A percentile compares a stretch with the other conserved stretches of the same genome.
phyloP scores from a whole-genome alignment of 169 alveolate species.

The Babesia ovis region DNA sequence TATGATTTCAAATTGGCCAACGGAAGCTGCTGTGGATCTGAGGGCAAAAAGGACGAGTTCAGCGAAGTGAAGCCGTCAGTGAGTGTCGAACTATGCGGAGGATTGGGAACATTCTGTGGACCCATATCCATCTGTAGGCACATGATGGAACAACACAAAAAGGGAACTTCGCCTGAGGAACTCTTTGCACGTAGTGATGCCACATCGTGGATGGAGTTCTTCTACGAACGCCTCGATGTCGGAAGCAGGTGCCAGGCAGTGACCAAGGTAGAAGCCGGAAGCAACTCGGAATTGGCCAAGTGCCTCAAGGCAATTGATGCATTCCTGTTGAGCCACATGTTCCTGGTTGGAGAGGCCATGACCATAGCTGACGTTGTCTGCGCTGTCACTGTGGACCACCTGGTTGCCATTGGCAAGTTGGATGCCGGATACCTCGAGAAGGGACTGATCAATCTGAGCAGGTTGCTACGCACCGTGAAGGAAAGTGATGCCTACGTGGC shows the following conservation, averaged over 20 bases:
- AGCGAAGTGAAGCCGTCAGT: conserved; percentile 60
- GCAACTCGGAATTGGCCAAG: conserved; percentile 69
- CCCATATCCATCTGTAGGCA: conserved; percentile 45
- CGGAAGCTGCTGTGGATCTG: conserved; percentile 52
- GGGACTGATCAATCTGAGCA: conserved; percentile 34
- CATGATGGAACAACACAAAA: conserved; percentile 40
- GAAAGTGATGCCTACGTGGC: conserved; percentile 41
- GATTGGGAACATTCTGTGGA: conserved; percentile 56
- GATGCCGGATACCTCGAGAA: conserved; percentile 48
- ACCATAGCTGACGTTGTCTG: conserved; percentile 89
- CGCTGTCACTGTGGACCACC: conserved; percentile 76
- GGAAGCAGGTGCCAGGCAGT: conserved; percentile 64
- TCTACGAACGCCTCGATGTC: conserved; percentile 66
- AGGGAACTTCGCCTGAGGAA: conserved; percentile 42
- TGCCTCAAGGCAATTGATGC: conserved; percentile 65
- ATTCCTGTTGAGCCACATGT: conserved; percentile 71
- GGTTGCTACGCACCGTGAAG: conserved; percentile 63
- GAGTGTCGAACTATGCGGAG: conserved; percentile 23
- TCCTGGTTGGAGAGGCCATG: conserved; percentile 86
- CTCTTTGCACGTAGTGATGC: conserved; percentile 54
- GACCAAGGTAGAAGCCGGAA: conserved; percentile 51
- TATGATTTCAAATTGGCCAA: conserved; percentile 48
- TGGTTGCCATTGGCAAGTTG: conserved; percentile 68
- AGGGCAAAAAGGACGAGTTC: conserved; percentile 55
- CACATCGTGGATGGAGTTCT: conserved; percentile 76